phyloP scores from a whole-genome alignment of 257 asterid species.

The Handroanthus guayacan region DNA sequence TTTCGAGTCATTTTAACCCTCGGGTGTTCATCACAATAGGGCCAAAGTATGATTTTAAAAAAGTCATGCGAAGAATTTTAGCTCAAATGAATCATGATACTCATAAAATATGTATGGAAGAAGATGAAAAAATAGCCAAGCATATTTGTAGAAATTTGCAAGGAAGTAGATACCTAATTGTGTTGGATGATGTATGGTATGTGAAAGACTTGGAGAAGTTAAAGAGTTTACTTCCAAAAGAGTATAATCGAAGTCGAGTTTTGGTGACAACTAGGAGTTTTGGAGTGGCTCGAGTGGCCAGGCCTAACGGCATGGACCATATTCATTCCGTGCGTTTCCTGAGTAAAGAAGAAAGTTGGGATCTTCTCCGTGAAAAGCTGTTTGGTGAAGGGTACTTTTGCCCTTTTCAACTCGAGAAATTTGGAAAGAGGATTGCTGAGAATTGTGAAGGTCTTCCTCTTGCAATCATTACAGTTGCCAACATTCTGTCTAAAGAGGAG shows the following conservation, averaged over 20 bases:
- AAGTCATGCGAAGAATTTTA: neutral
- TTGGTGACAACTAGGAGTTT: neutral
- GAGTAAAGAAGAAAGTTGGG: conserved; percentile 31
- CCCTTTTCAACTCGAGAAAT: conserved; percentile 27
- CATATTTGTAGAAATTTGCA: neutral
- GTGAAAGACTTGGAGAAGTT: neutral
- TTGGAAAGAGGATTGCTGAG: conserved; percentile 5
- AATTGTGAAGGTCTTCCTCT: conserved; percentile 41
- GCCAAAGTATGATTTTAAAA: neutral
- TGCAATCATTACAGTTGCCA: conserved; percentile 34
- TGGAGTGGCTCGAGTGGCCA: neutral
- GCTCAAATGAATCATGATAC: neutral
- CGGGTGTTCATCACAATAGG: conserved; percentile 15
- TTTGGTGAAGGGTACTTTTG: neutral
- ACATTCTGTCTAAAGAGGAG: conserved; percentile 13
- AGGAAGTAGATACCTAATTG: neutral
- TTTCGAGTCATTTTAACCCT: neutral
- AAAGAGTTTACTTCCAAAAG: neutral
- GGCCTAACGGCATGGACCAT: too few species aligned
- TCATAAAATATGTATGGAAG: neutral
- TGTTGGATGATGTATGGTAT: neutral
- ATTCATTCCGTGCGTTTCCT: neutral
- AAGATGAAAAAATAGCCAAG: neutral
- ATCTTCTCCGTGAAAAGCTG: neutral
- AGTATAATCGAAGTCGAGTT: neutral